phyloP scores from a whole-genome alignment of 345 rosid genomes.

The Brassica cretica region DNA sequence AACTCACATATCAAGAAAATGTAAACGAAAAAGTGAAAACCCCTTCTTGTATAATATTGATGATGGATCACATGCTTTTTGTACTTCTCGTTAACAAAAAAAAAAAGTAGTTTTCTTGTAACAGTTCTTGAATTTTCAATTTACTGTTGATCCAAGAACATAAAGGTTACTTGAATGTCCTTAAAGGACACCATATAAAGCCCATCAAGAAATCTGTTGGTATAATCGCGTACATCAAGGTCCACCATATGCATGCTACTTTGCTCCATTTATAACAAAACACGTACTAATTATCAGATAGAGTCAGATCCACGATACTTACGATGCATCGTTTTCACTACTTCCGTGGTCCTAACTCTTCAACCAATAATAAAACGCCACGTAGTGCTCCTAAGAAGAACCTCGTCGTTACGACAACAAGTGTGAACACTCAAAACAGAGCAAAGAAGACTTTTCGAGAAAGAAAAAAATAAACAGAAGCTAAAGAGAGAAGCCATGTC shows the following conservation, averaged over 20 bases:
- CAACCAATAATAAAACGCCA: constrained; percentile 3
- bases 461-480: background rate
- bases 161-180: background rate
- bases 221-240: background rate
- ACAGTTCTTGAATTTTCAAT: no score
- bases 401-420: constrained; percentile 25
- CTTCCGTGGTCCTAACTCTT: constrained; percentile 17
- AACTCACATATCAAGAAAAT: no score
- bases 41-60: no score
- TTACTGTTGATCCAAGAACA: background rate
- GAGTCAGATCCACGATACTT: constrained; percentile 28
- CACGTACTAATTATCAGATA: constrained; percentile 31
- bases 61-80: no score
- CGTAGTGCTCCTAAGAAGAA: constrained; percentile 5
- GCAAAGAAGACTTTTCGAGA: constrained; percentile 28
- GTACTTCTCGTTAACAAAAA: no score
- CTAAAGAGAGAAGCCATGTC: constrained; percentile 38
- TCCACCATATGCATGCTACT: constrained; percentile 1
- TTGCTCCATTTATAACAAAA: background rate
- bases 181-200: background rate
- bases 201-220: constrained; percentile 10
- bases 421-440: constrained; percentile 6
- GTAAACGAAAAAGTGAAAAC: no score
- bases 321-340: constrained; percentile 18
- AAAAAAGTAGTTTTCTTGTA: no score